Percentiles rank a stretch among this genome's conserved stretches.
These are phyloP conservation scores for Phytophthora sojae DNA, from an alignment of 352 stramenopile genomes.

Conservation along the genomic window DNA sequence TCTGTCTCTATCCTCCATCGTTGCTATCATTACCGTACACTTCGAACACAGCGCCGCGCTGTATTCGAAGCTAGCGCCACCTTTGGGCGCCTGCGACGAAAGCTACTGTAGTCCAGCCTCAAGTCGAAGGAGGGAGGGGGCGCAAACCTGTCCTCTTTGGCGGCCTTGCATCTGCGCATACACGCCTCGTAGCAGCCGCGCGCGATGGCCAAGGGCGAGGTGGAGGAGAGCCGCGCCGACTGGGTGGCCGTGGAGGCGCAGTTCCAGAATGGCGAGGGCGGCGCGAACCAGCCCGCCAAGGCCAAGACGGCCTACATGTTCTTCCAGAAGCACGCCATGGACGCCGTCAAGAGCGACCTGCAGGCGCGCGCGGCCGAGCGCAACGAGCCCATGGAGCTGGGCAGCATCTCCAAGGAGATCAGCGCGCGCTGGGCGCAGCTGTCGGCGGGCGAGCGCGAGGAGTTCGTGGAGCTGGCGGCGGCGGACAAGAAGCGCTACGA, in stretches of 20 bases:
- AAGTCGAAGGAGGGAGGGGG: no score
- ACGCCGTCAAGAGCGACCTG: conserved; percentile 69
- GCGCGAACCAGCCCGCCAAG: conserved; percentile 58
- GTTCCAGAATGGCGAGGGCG: conserved; percentile 57
- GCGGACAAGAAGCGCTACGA: conserved; percentile 76
- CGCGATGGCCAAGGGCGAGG: conserved; percentile 41
- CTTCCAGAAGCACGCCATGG: conserved; percentile 81
- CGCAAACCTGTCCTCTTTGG: no score
- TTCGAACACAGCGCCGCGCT: background rate
- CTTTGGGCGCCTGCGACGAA: no score
- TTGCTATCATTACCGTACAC: background rate
- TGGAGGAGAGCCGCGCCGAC: conserved; percentile 74
- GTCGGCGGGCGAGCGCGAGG: conserved; percentile 63
- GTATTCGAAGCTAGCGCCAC: no score
- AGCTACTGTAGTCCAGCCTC: no score
- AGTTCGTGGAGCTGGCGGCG: conserved; percentile 73
- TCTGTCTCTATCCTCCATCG: no score
- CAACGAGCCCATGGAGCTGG: conserved; percentile 67
- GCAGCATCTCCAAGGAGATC: conserved; percentile 75
- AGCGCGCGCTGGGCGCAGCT: conserved; percentile 82
- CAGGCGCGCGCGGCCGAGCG: conserved; percentile 46
- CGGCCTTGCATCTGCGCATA: no score
- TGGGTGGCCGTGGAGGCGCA: conserved; percentile 85
- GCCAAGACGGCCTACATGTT: conserved; percentile 80
- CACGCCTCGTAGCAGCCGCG: background rate